Conservation (phyloP, 106 monocot species). For the Acorus gramineus region DNA sequence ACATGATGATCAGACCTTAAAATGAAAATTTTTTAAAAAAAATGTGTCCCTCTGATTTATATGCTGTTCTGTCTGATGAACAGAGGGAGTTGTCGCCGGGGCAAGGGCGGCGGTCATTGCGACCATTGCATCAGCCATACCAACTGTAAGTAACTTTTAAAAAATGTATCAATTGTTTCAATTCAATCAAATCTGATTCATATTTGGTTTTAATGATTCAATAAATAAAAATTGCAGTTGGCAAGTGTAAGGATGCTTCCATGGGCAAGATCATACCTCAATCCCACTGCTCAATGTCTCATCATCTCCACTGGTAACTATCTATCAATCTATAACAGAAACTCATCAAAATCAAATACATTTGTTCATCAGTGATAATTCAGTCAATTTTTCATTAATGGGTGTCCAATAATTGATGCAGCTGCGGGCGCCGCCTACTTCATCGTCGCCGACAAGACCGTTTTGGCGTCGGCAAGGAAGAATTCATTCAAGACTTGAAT, state of each 20-base stretch:
- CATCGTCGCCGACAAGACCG: conserved; percentile 82
- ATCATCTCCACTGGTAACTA: conserved; percentile 63
- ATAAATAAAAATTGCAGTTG: conserved; percentile 21
- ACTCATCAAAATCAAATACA: neutral
- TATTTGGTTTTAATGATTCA: too few relatives aligned
- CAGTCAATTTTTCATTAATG: neutral
- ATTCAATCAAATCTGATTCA: too few relatives aligned
- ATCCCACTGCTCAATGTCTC: conserved; percentile 79
- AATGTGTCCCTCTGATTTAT: neutral
- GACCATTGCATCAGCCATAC: conserved; percentile 58
- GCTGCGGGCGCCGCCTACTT: conserved; percentile 81
- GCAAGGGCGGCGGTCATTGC: conserved; percentile 73
- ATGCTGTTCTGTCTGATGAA: neutral
- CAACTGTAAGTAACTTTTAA: conserved; percentile 37
- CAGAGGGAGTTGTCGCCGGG: conserved; percentile 87
- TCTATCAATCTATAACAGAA: too few relatives aligned
- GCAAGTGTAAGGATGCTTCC: conserved; percentile 89
- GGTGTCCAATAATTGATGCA: conserved; percentile 9
- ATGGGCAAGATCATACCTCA: conserved; percentile 76
- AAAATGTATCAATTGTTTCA: too few relatives aligned
- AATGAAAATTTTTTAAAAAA: too few relatives aligned
- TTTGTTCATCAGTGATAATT: too few relatives aligned
- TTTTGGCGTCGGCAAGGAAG: conserved; percentile 67
- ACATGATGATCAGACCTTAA: too few relatives aligned
- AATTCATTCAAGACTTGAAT: conserved; percentile 41